These are phyloP conservation scores for Fusarium pseudoanthophilum DNA, from an alignment of 2,329 filamentous ascomycete genomes.

Conservation along the genomic window DNA sequence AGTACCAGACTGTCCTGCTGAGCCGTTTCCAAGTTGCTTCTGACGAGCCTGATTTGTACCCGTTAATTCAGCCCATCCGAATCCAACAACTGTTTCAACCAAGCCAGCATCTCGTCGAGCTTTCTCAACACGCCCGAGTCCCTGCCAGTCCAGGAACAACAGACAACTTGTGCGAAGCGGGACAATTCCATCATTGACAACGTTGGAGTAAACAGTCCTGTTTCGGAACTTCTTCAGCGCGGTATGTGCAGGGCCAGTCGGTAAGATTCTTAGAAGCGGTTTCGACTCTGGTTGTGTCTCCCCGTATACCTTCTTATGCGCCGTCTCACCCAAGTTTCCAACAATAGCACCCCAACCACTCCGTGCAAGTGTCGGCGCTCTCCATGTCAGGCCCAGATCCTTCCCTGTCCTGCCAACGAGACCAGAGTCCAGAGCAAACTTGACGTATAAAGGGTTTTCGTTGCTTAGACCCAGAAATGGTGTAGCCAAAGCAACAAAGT, in stretches of 20 bases:
- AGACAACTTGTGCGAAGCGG: constrained; percentile 94
- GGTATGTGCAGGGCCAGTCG: constrained; percentile 88
- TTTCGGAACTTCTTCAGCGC: constrained; percentile 90
- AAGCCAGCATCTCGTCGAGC: constrained; percentile 90
- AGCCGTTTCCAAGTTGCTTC: constrained; percentile 54
- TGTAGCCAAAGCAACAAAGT: constrained; percentile 88
- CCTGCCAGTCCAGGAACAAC: constrained; percentile 97
- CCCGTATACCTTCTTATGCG: constrained; percentile 46
- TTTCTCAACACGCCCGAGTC: constrained; percentile 92
- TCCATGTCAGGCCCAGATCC: constrained; percentile 94
- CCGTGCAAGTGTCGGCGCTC: constrained; percentile 83
- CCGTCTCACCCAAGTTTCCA: constrained; percentile 73
- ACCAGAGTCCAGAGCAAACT: constrained; percentile 95
- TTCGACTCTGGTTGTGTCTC: constrained; percentile 78
- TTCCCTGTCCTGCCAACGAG: constrained; percentile 96
- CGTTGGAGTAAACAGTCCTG: constrained; percentile 93
- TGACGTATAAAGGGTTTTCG: constrained; percentile 97
- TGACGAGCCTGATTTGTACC: constrained; percentile 68
- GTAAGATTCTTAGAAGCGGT: constrained; percentile 86
- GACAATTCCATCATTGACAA: constrained; percentile 97
- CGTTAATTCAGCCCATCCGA: constrained; percentile 94
- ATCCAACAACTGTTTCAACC: constrained; percentile 91
- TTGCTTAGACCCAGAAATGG: constrained; percentile 94
- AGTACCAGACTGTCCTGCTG: constrained; percentile 47
- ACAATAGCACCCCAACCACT: constrained; percentile 92